A percentile compares a stretch with the other conserved stretches of the same genome.
phyloP scores from a whole-genome alignment of 805 yeast genomes.

The Kuraishia hungarica region DNA sequence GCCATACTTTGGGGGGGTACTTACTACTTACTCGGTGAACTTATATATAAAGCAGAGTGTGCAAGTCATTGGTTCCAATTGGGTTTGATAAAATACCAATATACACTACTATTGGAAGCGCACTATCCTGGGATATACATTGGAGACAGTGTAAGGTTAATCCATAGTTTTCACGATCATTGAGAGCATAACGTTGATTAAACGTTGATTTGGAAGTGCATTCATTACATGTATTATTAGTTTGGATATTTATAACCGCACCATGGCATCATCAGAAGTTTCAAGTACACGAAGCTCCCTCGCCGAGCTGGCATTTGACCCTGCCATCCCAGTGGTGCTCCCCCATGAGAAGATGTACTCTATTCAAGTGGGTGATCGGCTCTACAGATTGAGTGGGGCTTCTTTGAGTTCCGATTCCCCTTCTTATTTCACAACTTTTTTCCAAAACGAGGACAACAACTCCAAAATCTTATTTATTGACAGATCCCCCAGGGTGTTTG shows the following conservation, averaged over 20 bases:
- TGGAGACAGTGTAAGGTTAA: no score
- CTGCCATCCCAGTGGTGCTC: constrained; percentile 39
- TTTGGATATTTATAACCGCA: not conserved
- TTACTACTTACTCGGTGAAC: no score
- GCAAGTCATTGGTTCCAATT: no score
- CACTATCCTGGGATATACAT: no score
- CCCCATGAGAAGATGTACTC: constrained; percentile 66
- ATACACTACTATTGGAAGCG: no score
- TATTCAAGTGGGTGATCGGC: constrained; percentile 58
- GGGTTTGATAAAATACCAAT: no score
- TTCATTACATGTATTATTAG: no score
- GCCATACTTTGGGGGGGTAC: not conserved
- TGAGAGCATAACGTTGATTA: no score
- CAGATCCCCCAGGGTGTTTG: constrained; percentile 63
- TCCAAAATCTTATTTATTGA: constrained; percentile 53
- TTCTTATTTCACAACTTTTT: constrained; percentile 75
- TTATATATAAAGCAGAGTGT: no score
- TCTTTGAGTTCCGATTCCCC: constrained; percentile 84
- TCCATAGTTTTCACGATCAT: no score
- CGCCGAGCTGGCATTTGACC: constrained; percentile 18
- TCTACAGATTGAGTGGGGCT: constrained; percentile 70
- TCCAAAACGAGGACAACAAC: constrained; percentile 30
- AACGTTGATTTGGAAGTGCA: no score
- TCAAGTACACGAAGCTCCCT: not conserved
- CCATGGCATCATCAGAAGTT: not conserved